Conservation (phyloP, 1,284 basidiomycete species). For the Leccinum subrobustum region DNA sequence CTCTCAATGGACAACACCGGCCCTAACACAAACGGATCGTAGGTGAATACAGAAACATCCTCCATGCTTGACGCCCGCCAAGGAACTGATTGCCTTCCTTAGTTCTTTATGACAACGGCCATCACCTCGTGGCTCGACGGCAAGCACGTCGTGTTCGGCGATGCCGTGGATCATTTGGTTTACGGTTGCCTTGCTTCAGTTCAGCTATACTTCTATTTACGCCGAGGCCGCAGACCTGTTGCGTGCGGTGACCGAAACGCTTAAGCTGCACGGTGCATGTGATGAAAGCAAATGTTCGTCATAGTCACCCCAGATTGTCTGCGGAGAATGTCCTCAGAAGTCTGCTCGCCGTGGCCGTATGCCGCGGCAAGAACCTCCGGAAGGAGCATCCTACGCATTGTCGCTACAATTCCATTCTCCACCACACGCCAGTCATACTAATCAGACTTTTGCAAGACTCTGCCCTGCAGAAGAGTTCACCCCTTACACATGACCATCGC, state of each 20-base stretch:
- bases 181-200: constrained; percentile 77
- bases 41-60: constrained; percentile 38
- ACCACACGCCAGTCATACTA: constrained; percentile 53
- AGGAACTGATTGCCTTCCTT: not conserved
- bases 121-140: constrained; percentile 77
- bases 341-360: no score
- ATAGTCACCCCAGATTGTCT: no score
- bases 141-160: constrained; percentile 42
- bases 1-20: constrained; percentile 92
- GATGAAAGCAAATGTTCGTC: constrained; percentile 34
- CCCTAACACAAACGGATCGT: constrained; percentile 70
- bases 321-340: no score
- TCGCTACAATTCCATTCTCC: constrained; percentile 72
- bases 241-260: constrained; percentile 62
- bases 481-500: constrained; percentile 38
- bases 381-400: constrained; percentile 44
- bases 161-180: constrained; percentile 39
- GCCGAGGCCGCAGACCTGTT: constrained; percentile 67
- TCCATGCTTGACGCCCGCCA: not conserved
- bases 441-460: constrained; percentile 55
- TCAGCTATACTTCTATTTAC: constrained; percentile 59
- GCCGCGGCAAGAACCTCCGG: constrained; percentile 41
- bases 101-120: constrained; percentile 90
- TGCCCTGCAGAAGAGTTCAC: constrained; percentile 53
- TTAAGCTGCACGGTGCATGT: constrained; percentile 61